phyloP scores from a whole-genome alignment of 345 rosid species.

The Mallotus nudiflorus region DNA sequence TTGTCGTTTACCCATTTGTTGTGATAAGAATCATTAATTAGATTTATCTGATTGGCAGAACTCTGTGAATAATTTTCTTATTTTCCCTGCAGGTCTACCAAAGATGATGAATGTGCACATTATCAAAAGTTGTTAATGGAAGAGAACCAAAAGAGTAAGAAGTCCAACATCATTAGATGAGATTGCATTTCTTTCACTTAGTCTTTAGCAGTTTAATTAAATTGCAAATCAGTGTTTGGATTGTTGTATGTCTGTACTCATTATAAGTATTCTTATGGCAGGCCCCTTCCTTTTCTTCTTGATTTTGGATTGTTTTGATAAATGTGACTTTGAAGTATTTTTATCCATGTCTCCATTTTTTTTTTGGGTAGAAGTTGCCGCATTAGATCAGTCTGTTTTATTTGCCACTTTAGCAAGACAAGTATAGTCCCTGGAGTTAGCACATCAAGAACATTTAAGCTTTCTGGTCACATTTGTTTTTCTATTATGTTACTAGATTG shows the following conservation, averaged over 20 bases:
- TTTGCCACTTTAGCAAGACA: too few relatives aligned
- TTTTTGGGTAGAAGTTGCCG: too few relatives aligned
- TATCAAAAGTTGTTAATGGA: slow-evolving; percentile 61
- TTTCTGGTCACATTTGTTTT: neutral
- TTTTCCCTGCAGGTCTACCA: slow-evolving; percentile 47
- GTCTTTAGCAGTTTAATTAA: neutral
- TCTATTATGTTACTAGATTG: slow-evolving; percentile 13
- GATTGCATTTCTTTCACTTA: neutral
- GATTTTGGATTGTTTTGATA: neutral
- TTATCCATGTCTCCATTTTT: too few relatives aligned
- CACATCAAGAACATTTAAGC: neutral
- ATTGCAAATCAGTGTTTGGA: neutral
- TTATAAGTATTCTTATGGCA: neutral
- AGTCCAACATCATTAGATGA: neutral
- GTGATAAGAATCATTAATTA: neutral
- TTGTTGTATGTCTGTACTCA: neutral
- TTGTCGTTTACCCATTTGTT: neutral
- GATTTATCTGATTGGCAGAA: neutral
- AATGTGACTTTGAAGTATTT: too few relatives aligned
- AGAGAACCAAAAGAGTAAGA: slow-evolving; percentile 83
- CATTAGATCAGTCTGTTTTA: too few relatives aligned
- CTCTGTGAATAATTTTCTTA: neutral
- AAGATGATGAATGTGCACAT: slow-evolving; percentile 46
- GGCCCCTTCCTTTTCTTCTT: neutral
- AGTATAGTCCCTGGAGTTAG: neutral